Percentiles rank a stretch among this genome's conserved stretches.
These are phyloP conservation scores for Hyaloperonospora brassicae DNA, from an alignment of 352 stramenopile species.

Conservation along the genomic window DNA sequence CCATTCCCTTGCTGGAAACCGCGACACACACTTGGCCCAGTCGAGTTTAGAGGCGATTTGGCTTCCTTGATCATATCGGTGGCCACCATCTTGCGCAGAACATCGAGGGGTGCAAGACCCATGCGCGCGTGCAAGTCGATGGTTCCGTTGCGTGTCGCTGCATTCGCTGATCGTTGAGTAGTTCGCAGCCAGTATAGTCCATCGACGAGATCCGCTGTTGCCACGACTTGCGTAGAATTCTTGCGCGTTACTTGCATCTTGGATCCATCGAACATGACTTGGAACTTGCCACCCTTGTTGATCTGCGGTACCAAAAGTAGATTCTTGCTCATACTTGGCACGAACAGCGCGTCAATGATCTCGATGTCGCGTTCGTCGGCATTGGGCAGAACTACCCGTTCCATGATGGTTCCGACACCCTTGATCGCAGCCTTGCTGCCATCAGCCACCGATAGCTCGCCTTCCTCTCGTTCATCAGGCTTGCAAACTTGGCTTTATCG, in stretches of 20 bases:
- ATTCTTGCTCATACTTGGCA: neutral
- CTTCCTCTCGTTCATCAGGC: neutral
- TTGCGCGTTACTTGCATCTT: neutral
- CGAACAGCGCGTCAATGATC: neutral
- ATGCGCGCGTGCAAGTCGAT: neutral
- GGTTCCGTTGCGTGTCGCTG: neutral
- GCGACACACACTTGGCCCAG: neutral
- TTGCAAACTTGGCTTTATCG: neutral
- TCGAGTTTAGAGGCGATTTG: neutral
- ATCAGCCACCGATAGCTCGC: neutral
- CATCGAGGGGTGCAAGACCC: neutral
- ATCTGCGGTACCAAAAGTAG: neutral
- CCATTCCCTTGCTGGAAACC: conserved; percentile 1
- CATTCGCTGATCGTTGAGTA: neutral
- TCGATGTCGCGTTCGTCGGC: neutral
- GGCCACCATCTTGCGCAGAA: neutral
- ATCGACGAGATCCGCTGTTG: neutral
- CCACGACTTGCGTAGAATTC: neutral
- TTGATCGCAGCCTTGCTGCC: neutral
- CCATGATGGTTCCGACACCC: neutral
- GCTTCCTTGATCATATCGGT: neutral
- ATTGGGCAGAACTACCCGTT: neutral
- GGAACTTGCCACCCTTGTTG: neutral
- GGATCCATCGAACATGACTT: neutral
- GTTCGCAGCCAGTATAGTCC: neutral